These are phyloP conservation scores for Endotrypanum monterogeii DNA, from an alignment of 208 protist genomes.

Conservation along the genomic window DNA sequence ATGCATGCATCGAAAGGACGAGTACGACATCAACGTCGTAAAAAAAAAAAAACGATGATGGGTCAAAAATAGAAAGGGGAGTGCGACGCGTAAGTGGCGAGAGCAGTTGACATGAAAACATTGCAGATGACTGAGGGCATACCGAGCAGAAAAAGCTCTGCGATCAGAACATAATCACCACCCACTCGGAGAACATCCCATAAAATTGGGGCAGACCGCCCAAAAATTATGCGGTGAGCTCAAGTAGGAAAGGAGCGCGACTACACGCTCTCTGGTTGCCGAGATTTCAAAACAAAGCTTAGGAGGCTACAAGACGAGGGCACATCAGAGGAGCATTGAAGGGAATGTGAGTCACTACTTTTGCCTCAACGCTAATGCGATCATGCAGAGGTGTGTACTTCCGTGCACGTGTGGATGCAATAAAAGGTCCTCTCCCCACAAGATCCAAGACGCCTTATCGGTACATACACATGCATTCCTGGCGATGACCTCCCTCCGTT, in stretches of 20 bases:
- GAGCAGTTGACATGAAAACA: neutral
- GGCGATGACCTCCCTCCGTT: constrained; percentile 3
- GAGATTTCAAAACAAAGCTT: neutral
- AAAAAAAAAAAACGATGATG: neutral
- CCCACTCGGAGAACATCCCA: neutral
- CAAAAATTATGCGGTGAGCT: neutral
- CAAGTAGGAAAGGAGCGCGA: neutral
- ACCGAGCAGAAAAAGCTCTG: neutral
- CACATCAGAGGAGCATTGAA: neutral
- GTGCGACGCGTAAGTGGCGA: neutral
- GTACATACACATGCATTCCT: neutral
- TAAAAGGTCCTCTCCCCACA: neutral
- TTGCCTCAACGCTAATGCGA: neutral
- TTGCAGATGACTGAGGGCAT: neutral
- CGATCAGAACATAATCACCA: neutral
- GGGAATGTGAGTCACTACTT: neutral
- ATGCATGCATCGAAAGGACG: neutral
- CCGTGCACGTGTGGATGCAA: neutral
- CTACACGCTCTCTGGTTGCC: neutral
- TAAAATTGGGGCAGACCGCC: neutral
- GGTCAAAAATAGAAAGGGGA: neutral
- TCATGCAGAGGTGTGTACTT: neutral
- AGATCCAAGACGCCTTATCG: neutral
- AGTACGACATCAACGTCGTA: neutral
- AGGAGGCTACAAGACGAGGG: neutral